These are phyloP conservation scores for Clonostachys rosea DNA, from an alignment of 2,329 filamentous ascomycete genomes.

Conservation along the genomic window DNA sequence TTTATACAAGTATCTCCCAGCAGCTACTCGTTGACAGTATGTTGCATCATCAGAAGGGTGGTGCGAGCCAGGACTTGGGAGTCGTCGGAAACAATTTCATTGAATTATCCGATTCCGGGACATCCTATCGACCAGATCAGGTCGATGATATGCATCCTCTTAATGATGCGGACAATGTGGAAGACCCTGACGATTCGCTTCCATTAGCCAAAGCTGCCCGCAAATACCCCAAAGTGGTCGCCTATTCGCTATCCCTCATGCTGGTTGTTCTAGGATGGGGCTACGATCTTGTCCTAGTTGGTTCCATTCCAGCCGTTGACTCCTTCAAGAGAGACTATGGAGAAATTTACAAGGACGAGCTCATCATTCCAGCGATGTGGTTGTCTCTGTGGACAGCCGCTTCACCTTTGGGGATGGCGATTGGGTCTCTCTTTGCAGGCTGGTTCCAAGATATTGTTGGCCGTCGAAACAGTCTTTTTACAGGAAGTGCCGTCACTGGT, in stretches of 20 bases:
- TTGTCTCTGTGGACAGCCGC: constrained; percentile 17
- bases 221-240: constrained; percentile 16
- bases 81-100: no score
- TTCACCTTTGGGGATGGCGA: constrained; percentile 12
- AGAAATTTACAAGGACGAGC: constrained; percentile 10
- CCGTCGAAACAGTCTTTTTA: constrained; percentile 12
- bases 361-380: constrained; percentile 17
- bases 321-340: constrained; percentile 19
- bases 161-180: neutral
- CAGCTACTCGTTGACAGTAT: no score
- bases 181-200: constrained; percentile 6
- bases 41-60: no score
- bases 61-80: no score
- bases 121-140: no score
- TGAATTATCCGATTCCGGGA: no score
- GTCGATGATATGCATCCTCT: no score
- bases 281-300: constrained; percentile 17
- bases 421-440: constrained; percentile 15
- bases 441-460: constrained; percentile 18
- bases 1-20: no score
- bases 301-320: constrained; percentile 16
- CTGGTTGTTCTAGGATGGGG: constrained; percentile 20
- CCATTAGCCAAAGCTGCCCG: constrained; percentile 15
- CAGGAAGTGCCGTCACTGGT: constrained; percentile 14
- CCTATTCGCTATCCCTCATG: constrained; percentile 15